Evolutionary conservation across 345 rosid species (phyloP).

Genomic region (Citrus unshiu): DNA sequence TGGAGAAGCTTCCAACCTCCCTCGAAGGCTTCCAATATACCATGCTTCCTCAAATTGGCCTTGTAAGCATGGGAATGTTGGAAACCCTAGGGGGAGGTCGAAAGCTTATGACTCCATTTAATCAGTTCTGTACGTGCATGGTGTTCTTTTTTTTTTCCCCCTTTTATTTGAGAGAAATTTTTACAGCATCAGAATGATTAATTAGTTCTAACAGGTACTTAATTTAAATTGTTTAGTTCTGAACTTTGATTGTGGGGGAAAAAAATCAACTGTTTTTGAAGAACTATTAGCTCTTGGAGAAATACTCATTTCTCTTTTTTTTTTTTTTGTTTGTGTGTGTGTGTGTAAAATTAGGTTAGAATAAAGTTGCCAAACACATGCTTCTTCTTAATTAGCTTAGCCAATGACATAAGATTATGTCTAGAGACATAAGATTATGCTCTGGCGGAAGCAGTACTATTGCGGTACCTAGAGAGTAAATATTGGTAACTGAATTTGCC

Average conservation of each 20-base stretch:
- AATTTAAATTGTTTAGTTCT: not conserved
- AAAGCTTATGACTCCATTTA: slow-evolving; percentile 9
- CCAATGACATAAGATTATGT: too few species aligned
- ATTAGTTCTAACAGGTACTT: not conserved
- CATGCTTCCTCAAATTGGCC: not conserved
- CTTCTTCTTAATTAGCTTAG: too few species aligned
- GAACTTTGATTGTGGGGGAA: not conserved
- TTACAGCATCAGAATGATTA: not conserved
- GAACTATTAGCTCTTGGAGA: not conserved
- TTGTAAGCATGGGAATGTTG: not conserved
- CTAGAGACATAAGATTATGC: too few species aligned
- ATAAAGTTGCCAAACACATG: not conserved
- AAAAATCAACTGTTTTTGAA: not conserved
- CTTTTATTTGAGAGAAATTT: not conserved
- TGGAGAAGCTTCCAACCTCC: slow-evolving; percentile 20
- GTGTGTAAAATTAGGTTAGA: not conserved
- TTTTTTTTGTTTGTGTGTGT: too few species aligned
- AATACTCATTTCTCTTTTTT: not conserved
- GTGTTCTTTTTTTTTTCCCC: not conserved
- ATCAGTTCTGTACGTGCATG: not conserved
- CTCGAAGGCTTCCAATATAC: slow-evolving; percentile 36
- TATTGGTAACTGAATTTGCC: not conserved
- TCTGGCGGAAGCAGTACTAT: too few species aligned
- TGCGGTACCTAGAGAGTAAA: not conserved
- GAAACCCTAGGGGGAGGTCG: slow-evolving; percentile 14